Evolutionary conservation across 2,329 filamentous ascomycete species (phyloP), one percentile per base, ranked within the genome.

Genomic region (Apiospora koreana): DNA sequence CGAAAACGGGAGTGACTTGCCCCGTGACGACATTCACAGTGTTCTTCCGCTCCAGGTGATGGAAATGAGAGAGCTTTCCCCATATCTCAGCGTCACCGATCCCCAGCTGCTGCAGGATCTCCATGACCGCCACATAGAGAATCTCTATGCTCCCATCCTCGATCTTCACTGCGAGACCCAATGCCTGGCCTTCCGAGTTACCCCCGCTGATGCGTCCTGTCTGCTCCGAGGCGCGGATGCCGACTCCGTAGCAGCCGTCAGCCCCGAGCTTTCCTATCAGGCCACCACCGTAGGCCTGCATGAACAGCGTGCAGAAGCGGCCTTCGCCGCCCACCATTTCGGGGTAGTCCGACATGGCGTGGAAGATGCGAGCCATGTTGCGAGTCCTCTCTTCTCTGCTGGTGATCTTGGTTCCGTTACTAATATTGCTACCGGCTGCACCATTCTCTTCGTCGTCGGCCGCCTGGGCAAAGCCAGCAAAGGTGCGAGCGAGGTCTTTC

Each of bases 231-330:
- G 75, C 77, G n/a, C 81, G 77, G 3, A 86, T 73, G 0, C 81
- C 84, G 9, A 86, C 74, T 0, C 80, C 83, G 72, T 87, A 87
- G 65, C 83, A 87, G 0, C 79, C 85, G 72, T 86, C 84, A 0
- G 85, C 85, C 0, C 85, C 85, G 2, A 86, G 54, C 71, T 87
- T 87, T 1, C 85, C 84, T 46, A 86, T 79, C 0, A 86, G 68
- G 0, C 70, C 38, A 0, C 81, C 83, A 1, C 72, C 58, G 68
- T 81, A 86, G 1, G 75, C 75, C 12, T 69, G 38, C 83, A 86
- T 85, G 1, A 87, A 76, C 9, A 73, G 72, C 0, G 84, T 87
- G 66, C 84, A 86, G 72, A 87, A 87, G 0, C 85, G 77, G 0
- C 77, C 80, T 9, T 84, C 79, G 0, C 86, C 84, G 0, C 77